Conservation (phyloP, 2,329 filamentous ascomycete species). For the Stachybotrys chartarum region DNA sequence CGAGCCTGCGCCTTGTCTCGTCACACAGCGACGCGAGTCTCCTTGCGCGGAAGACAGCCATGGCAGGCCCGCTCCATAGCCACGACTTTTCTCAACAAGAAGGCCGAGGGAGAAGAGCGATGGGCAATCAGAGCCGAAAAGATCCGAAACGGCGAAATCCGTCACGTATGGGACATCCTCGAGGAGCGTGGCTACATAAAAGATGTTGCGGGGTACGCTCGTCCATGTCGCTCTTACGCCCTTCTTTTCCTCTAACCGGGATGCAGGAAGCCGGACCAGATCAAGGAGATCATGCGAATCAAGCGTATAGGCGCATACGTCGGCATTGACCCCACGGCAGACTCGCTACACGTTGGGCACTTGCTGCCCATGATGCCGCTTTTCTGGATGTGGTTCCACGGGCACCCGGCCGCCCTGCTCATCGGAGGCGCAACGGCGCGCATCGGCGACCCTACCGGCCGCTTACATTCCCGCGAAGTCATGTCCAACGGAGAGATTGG, state of each 20-base stretch:
- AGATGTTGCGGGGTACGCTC: slow-evolving; percentile 61
- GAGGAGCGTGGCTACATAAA: slow-evolving; percentile 69
- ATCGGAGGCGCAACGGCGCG: slow-evolving; percentile 69
- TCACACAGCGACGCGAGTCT: background rate
- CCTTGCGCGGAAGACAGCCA: background rate
- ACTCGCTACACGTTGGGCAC: slow-evolving; percentile 74
- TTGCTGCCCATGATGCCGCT: slow-evolving; percentile 75
- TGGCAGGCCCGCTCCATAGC: slow-evolving; percentile 17
- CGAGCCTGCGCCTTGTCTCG: background rate
- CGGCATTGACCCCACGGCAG: slow-evolving; percentile 74
- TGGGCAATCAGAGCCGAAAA: slow-evolving; percentile 41
- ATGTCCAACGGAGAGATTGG: slow-evolving; percentile 44
- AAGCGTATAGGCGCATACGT: slow-evolving; percentile 70
- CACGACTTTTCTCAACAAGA: slow-evolving; percentile 35
- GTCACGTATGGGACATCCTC: slow-evolving; percentile 55
- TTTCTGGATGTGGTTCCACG: slow-evolving; percentile 77
- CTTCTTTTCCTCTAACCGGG: slow-evolving; percentile 2
- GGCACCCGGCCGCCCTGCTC: slow-evolving; percentile 60
- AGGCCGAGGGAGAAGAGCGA: slow-evolving; percentile 28
- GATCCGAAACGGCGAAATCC: slow-evolving; percentile 42
- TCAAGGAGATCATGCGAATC: slow-evolving; percentile 56
- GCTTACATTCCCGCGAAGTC: slow-evolving; percentile 53
- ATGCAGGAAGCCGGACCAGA: slow-evolving; percentile 36
- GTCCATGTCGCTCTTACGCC: background rate
- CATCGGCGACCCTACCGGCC: slow-evolving; percentile 71